phyloP scores from a whole-genome alignment of 2,329 filamentous ascomycete genomes.

The Paraphaeosphaeria sporulosa region DNA sequence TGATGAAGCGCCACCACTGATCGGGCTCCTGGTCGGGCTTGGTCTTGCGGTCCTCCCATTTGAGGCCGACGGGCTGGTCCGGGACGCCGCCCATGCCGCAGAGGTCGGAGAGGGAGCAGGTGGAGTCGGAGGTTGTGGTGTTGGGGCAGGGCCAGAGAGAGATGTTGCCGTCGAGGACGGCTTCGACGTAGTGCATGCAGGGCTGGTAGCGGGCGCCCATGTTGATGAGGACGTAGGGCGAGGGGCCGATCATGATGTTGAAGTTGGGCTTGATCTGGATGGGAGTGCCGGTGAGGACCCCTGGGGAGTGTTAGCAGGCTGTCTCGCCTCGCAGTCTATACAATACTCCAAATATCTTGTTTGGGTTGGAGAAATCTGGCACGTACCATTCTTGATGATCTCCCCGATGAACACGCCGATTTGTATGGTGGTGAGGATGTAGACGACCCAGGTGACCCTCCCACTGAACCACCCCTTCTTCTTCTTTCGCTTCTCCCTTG shows the following conservation, averaged over 20 bases:
- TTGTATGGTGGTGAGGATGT: conserved; percentile 78
- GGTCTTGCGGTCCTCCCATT: conserved; percentile 57
- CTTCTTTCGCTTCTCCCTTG: conserved; percentile 28
- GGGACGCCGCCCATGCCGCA: conserved; percentile 85
- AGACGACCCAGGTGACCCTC: conserved; percentile 80
- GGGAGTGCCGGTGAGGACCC: conserved; percentile 76
- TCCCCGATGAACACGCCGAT: conserved; percentile 88
- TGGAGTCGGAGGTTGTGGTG: conserved; percentile 65
- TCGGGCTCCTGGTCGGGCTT: conserved; percentile 73
- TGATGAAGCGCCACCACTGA: conserved; percentile 97
- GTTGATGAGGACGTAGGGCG: conserved; percentile 88
- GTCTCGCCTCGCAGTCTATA: not conserved
- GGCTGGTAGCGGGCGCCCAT: conserved; percentile 94
- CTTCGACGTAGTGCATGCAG: conserved; percentile 87
- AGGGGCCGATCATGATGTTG: conserved; percentile 97
- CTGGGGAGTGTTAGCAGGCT: conserved; percentile 52
- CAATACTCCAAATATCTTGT: too few species aligned
- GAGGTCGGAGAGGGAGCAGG: conserved; percentile 79
- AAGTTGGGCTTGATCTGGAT: conserved; percentile 84
- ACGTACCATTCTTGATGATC: conserved; percentile 80
- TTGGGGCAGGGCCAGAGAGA: conserved; percentile 83
- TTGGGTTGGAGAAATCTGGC: too few species aligned
- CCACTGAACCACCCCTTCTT: conserved; percentile 64
- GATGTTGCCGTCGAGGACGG: conserved; percentile 62
- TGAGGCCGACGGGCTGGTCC: conserved; percentile 58